Evolutionary conservation across 1,284 basidiomycete genomes (phyloP), one percentile per base, ranked within the genome.

Genomic region (Cryptococcus maquisensis): DNA sequence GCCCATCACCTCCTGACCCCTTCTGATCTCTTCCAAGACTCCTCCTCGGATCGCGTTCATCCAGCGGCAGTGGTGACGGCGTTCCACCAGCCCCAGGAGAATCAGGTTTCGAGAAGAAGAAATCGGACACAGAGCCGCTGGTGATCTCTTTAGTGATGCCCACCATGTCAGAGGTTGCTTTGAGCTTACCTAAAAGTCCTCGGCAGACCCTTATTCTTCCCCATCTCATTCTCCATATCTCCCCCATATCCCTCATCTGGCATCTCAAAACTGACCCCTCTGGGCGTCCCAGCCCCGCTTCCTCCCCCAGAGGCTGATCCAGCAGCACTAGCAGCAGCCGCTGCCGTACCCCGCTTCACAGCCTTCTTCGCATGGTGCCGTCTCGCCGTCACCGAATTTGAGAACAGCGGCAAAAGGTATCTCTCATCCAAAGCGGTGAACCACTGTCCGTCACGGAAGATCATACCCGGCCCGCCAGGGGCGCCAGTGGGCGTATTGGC

Each of bases 371-470:
- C 88, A 62, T 92, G 86, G 80, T 91, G 91, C 52, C 87, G 86
- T 60, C 90, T 81, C 56, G 88, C 90, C 13, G 91, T 90, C 0
- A 91, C 93, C 9, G 88, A 88, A 72, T 98, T 98, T 54, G 89
- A 92, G 78, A 98, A 98, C 40, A 97, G 79, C 15, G 95, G 96
- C 3, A 98, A 76, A 16, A 98, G 80, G 73, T 97, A 98, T 56
- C 92, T 83, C 75, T 98, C 92, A 75, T 98, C 95, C 44, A 98
- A 79, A 32, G 86, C 82, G 63, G 93, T 93, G 84, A 98, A 98
- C 94, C 95, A 98, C 74, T 93, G 90, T 6, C 81, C 81, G 58
- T 83, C 81, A 18, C 79, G 71, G 76, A 79, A 80, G 13, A 80
- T 74, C 69, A 74, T 77, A 26, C 73, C 72, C 28, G 62, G 65